Evolutionary conservation across 1,284 basidiomycete genomes (phyloP), one percentile per base, ranked within the genome.

Genomic region (Leccinum proliferum): DNA sequence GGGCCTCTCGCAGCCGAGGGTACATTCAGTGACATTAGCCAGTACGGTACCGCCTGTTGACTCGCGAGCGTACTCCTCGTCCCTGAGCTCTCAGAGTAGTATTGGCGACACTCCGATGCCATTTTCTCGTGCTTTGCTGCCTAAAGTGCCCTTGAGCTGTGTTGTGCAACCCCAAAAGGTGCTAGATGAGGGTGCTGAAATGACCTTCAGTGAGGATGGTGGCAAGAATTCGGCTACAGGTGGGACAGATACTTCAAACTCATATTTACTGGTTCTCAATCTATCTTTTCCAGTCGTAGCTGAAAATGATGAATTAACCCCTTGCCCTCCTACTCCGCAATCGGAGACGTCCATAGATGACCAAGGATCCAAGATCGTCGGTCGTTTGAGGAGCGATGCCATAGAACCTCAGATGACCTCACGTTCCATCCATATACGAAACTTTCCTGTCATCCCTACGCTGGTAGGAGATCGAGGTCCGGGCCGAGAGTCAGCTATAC

Each of bases 301-400:
- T 6, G 48, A 63, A 21, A 43, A 62, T 5, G 60, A 34, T 52
- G 56, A 6, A 10, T 35, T 55, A 11, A 34, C 56, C 15, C 61
- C 66, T 0, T 11, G 59, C 55, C 60, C 66, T 18, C 60, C 62
- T 6, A 70, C 63, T 12, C 59, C 62, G 2, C 58, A 60, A 15
- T 57, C 43, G 2, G 67, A 63, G 8, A 34, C 21, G 21, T 25
- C 58, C 21, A 25, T 25, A 25, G 21, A 25, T 25, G 21, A 25
- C 21, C 21, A 25, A 25, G 21, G 21, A 25, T 25, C 21, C 21
- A 25, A 25, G 21, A 25, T 25, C 21, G 21, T 25, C 21, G 21
- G 21, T 25, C 21, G 21, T 25, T 25, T 25, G 21, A 25, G 21
- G 21, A 25, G 21, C 21, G 21, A 25, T 25, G 21, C 21, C 21